phyloP scores from a whole-genome alignment of 768 basidiomycete genomes.

The Mrakia frigida region DNA sequence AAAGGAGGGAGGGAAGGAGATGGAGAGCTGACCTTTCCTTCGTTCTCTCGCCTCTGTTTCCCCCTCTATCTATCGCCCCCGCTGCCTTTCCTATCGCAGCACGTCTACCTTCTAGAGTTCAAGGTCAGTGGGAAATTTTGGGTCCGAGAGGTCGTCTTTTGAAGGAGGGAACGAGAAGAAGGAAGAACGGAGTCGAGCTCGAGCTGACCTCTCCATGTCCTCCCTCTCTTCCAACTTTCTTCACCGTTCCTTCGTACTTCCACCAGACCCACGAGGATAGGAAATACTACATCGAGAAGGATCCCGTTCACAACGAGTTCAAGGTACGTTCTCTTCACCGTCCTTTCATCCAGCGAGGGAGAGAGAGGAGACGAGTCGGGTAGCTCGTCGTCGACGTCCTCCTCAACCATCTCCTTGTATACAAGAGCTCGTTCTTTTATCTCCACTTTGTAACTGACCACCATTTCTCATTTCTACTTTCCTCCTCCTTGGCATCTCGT shows the following conservation, averaged over 20 bases:
- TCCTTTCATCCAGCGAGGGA: no score
- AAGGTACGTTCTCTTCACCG: constrained; percentile 22
- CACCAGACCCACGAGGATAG: constrained; percentile 17
- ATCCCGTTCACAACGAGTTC: constrained; percentile 15
- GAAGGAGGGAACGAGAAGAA: background rate
- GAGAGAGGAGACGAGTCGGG: background rate
- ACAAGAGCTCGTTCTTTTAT: no score
- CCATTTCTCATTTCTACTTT: no score
- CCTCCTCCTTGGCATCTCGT: background rate
- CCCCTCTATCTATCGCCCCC: background rate
- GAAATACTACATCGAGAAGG: constrained; percentile 3
- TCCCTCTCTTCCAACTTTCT: background rate
- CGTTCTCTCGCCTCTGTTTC: no score
- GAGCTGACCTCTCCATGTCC: background rate
- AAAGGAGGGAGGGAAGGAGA: background rate
- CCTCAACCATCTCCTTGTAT: no score
- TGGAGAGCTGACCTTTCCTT: background rate
- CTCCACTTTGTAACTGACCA: no score
- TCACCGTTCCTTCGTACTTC: no score
- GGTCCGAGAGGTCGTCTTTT: no score
- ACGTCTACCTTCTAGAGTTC: constrained; percentile 23
- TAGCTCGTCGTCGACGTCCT: no score
- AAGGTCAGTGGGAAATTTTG: no score
- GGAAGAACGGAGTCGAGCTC: background rate
- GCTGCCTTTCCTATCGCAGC: background rate